Base-by-base conservation (phyloP, 495 filamentous ascomycete genomes). In the Penicillium ucsense region DNA sequence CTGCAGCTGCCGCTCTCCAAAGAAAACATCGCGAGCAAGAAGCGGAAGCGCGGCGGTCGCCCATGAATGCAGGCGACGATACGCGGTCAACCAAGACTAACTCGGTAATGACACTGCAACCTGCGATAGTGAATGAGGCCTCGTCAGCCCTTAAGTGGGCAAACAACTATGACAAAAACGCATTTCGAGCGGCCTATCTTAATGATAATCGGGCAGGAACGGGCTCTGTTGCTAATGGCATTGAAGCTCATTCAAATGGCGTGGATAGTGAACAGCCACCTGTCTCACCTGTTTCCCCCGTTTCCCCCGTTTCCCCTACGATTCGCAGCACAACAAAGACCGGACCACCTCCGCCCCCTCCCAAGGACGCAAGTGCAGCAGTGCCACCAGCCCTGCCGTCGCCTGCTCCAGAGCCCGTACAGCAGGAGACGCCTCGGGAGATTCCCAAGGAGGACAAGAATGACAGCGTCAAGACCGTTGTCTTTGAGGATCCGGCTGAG, bases 121-220 rank as follows among this genome's bases (percentile, higher is more conserved):
- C 90, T 6, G 77, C 79, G 34, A 86, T 97, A 43, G 66, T 94
- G 57, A 91, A 75, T 46, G 92, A 92, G 57, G 94, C 89, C 11
- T 89, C 84, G 10, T 84, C 89, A 28, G 92, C 92, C 8, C 85
- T 98, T 82, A 91, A 95, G 63, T 98, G 92, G 92, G 87, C 91
- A 7, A 70, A 52, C 42, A 66, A 70, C 38, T 73, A 73, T 46
- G 91, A 98, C 59, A 89, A 89, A 64, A 81, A 92, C 57, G 76
- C 81, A 3, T 84, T 92, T 48, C 75, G 88, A 10, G 80, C 83
- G 39, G 82, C 85, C 20, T 97, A 96, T 66, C 74, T 97, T 7
- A 80, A 77, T 8, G 75, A 94, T 57, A 66, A 64, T 29, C 81
- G 75, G 51, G 81, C 82, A 20, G 88, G 88, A 36, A 84, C 76